Evolutionary conservation across 1,284 basidiomycete species (phyloP), one percentile per base, ranked within the genome.

Genomic region (Leccinum subrobustum): DNA sequence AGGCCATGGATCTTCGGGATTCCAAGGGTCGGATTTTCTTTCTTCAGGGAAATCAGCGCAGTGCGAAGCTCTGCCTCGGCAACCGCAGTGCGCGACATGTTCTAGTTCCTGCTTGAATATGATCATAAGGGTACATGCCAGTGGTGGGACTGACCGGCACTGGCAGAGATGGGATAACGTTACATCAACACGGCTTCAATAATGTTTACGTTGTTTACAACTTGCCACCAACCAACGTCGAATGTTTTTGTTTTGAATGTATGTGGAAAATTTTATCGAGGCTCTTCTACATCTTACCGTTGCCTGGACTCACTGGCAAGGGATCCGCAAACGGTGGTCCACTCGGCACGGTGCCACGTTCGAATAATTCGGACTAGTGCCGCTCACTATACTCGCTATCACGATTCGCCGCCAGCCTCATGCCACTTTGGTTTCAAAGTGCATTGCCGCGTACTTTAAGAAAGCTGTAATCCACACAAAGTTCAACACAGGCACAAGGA

Each of bases 1-100:
- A 84, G 78, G 2, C 82, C 77, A 61, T 92, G 87, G 2, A 92
- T 78, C 75, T 92, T 94, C 4, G 80, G 67, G 39, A 91, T 83
- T 2, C 92, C 92, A 16, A 91, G 79, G 1, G 79, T 73, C 0
- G 90, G 85, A 57, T 91, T 79, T 35, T 77, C 74, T n/a, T 74
- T 72, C 64, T 85, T 78, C 7, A 86, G 73, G 1, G 67, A 60
- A 6, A 74, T 63, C 25, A 84, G 71, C 3, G 76, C 77, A 0
- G 67, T 25, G 44, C 75, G 75, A 51, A 88, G 79, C 25, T 79
- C 81, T 29, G 77, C 77, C 50, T 86, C 85, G 20, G 53, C 60
- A 12, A 73, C 64, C 14, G 62, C 54, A 25, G 23, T 16, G 3
- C 68, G 69, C 1, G 59, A 68, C 1, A 59, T 39, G 69, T 29